Evolutionary conservation across 2,329 filamentous ascomycete species (phyloP), one percentile per base, ranked within the genome.

Genomic region (Elsinoe fawcettii): DNA sequence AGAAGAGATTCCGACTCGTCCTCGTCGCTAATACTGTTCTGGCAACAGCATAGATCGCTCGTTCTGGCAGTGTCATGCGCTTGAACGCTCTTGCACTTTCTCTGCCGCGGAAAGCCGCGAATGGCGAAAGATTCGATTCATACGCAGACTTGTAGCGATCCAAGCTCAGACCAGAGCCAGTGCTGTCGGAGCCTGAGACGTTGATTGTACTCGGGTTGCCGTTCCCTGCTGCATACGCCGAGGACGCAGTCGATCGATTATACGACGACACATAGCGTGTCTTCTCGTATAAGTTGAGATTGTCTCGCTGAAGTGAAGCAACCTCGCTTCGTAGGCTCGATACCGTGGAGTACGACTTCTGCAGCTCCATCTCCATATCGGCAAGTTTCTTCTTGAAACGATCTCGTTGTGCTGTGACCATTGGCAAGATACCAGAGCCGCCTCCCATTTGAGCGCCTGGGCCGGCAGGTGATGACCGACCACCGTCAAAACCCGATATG

Each of bases 351-450:
- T 97, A 90, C 32, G 82, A 82, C 63, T 95, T 90, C 5, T 90
- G 90, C 8, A 97, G 77, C 67, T 97, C 92, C 60, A 87, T 83
- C 73, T 97, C 93, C 20, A 99, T 82, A 69, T 99, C 88, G 0
- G 84, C 76, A 63, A 96, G 97, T 67, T 91, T 89, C 77, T 95
- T 90, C 78, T 96, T 97, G 81, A 97, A 99, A 54, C 93, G 89
- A 73, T 99, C 93, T 60, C 93, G 86, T 73, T 99, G 95, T 1
- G 95, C 93, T 32, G 93, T 96, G 55, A 99, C 88, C 95, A 99
- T 99, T 32, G 93, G 95, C 22, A 99, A 77, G 62, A 99, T 96
- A 11, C 91, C 90, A 0, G 88, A 88, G 1, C 89, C 88, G 56
- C 88, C 81, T 30, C 87, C 87, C 57, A 86, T 79, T 7, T 85